Base-by-base conservation (phyloP, 2,329 filamentous ascomycete species). In the Catunica adiposa region DNA sequence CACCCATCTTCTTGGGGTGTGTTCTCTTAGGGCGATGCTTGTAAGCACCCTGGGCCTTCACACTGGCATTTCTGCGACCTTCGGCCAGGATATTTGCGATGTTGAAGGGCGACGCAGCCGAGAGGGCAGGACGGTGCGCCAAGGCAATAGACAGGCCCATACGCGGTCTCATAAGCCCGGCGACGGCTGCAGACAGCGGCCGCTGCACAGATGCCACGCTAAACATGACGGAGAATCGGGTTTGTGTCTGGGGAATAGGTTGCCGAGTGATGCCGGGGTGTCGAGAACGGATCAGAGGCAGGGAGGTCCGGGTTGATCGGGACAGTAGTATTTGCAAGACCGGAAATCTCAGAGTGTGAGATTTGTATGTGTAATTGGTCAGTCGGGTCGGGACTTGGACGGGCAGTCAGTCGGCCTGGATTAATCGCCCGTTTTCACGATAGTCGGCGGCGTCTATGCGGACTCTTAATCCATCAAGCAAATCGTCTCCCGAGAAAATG, bases 1-100 rank as follows among this genome's bases (percentile, higher is more conserved):
- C 89, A 62, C 92, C 92, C 62, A 98, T 73, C 67, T 95, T 88
- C 73, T 95, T 95, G 29, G 77, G 73, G 59, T 79, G 74, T 23
- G 77, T 78, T 66, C 73, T 75, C 68, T 79, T 77, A 63, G 73
- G 72, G 62, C 72, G 73, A 62, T 79, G 66, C 64, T 85, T 94
- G 69, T 83, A 82, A 53, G 77, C 77, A 67, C 80, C 80, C 70
- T 83, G 80, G 47, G 78, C 73, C 66, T 82, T 82, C 66, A 80
- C 77, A 23, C 76, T 71, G 61, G 78, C 78, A 62, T 75, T 70
- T 65, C 77, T 71, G 60, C 72, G 70, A 60, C 73, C 72, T 58
- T 71, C 70, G 64, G 54, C 58, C 38, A 61, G 22, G 52, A 59
- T 37, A 26, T 59, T 60, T 38, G 52, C 57, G 26, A 52, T 57